Evolutionary conservation across 2,329 filamentous ascomycete species (phyloP).

Genomic region (Pseudofabraea citricarpa): DNA sequence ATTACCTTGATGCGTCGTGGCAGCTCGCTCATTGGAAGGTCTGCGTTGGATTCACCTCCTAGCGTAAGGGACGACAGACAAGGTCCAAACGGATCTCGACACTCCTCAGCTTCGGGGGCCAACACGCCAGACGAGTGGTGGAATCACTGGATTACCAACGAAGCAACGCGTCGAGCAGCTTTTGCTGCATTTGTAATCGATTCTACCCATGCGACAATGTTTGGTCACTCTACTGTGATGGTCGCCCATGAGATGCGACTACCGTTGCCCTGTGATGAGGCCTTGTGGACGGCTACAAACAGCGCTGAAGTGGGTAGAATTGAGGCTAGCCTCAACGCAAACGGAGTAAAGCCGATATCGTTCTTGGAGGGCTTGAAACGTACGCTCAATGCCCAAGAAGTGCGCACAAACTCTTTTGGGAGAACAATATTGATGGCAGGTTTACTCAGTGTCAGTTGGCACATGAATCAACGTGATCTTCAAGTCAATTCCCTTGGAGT

Average conservation of each 20-base stretch:
- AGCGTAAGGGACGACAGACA: slow-evolving; percentile 48
- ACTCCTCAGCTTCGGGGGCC: slow-evolving; percentile 57
- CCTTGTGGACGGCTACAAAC: slow-evolving; percentile 85
- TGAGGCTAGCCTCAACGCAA: slow-evolving; percentile 73
- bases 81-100: slow-evolving; percentile 47
- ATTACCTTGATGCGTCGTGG: slow-evolving; percentile 93
- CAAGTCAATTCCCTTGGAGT: slow-evolving; percentile 85
- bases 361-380: slow-evolving; percentile 90
- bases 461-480: slow-evolving; percentile 93
- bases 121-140: slow-evolving; percentile 85
- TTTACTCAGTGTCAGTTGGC: slow-evolving; percentile 88
- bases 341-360: slow-evolving; percentile 77
- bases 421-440: slow-evolving; percentile 93
- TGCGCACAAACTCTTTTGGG: slow-evolving; percentile 90
- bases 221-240: slow-evolving; percentile 95
- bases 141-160: slow-evolving; percentile 93
- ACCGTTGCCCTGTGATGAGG: slow-evolving; percentile 87
- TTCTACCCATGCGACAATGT: slow-evolving; percentile 95
- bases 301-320: slow-evolving; percentile 81
- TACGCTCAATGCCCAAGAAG: slow-evolving; percentile 78
- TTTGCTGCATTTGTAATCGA: slow-evolving; percentile 95
- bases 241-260: slow-evolving; percentile 92
- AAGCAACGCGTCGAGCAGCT: slow-evolving; percentile 82
- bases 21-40: slow-evolving; percentile 82
- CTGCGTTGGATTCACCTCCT: slow-evolving; percentile 78